Evolutionary conservation across 805 yeast species (phyloP).

Genomic region (Suhomyces emberorum): DNA sequence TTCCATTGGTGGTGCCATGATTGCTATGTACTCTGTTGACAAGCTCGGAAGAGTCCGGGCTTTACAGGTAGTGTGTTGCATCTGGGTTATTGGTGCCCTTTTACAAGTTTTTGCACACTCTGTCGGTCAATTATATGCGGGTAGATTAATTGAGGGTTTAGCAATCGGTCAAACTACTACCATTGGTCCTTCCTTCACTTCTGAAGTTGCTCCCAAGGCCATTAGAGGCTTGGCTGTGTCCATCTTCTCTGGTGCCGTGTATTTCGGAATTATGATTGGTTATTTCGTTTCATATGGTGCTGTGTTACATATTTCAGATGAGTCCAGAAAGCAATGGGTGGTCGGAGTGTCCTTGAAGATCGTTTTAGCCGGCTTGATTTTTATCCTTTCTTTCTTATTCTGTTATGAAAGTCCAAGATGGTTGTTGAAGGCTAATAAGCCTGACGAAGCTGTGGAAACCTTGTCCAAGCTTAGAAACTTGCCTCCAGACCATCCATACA

Average conservation of each 20-base stretch:
- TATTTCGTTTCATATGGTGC: slow-evolving; percentile 45
- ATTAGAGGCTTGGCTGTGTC: slow-evolving; percentile 23
- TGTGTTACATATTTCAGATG: slow-evolving; percentile 27
- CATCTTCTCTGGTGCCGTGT: slow-evolving; percentile 24
- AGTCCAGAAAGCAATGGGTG: slow-evolving; percentile 18
- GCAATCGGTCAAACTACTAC: slow-evolving; percentile 26
- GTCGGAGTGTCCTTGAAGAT: slow-evolving; percentile 20
- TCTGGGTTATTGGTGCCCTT: slow-evolving; percentile 20
- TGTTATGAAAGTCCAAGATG: slow-evolving; percentile 23
- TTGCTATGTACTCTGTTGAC: slow-evolving; percentile 24
- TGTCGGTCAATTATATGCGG: slow-evolving; percentile 24
- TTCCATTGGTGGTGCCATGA: slow-evolving; percentile 20
- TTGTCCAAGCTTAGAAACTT: slow-evolving; percentile 19
- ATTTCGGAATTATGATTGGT: slow-evolving; percentile 19
- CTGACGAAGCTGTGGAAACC: slow-evolving; percentile 17
- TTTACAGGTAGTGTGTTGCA: slow-evolving; percentile 16
- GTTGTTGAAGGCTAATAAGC: slow-evolving; percentile 17
- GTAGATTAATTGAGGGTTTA: slow-evolving; percentile 22
- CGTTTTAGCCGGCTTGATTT: slow-evolving; percentile 18
- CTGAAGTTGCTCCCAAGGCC: slow-evolving; percentile 22
- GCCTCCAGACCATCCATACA: slow-evolving; percentile 22
- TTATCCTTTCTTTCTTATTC: slow-evolving; percentile 18
- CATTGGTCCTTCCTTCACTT: slow-evolving; percentile 22
- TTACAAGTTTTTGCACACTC: slow-evolving; percentile 15
- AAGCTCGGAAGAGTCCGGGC: slow-evolving; percentile 22